Base-by-base conservation (phyloP, 345 rosid species). In the Pugionium cornutum region DNA sequence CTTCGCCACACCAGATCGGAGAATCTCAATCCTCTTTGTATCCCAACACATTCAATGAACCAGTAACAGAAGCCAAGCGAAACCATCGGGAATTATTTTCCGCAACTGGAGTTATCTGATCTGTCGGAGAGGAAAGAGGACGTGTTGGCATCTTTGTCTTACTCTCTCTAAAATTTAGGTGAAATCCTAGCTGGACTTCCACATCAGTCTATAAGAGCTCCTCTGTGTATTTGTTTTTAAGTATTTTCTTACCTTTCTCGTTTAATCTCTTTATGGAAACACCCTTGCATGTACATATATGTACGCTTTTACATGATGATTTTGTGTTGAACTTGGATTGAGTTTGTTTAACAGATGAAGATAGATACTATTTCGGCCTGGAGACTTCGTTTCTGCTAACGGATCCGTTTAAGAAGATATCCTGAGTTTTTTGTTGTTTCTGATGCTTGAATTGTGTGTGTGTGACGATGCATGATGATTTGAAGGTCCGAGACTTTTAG, bases 171-270 rank as follows among this genome's bases (percentile, higher is more conserved):
- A 6, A 8, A 4, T n/a, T 49, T 37, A 31, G 26, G 44, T 54
- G 63, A 64, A 47, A 48, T 80, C 83, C 82, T 64, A 77, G 74
- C 70, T 71, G 84, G 89, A 79, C 80, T 75, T 82, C 85, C 83
- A 82, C 80, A 75, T 82, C 83, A 79, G 55, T 70, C 18, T 18
- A 18, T 18, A 18, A 18, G 18, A 18, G 18, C 18, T 18, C 18
- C 18, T 18, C 18, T 18, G 18, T 18, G 18, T 18, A 18, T 18
- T 18, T 18, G 18, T 18, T 18, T 18, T 18, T 65, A 18, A 18
- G 18, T 51, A 53, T 75, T 46, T 45, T 47, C 34, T 60, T 18
- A 18, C 18, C 18, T 18, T 18, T 18, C 18, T 18, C 18, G 18
- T 1, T 40, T 57, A 7, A 39, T 67, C 11, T 5, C 6, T 51